Conservation (phyloP, 371 early-diverging fungal species). For the Phascolomyces articulosus region DNA sequence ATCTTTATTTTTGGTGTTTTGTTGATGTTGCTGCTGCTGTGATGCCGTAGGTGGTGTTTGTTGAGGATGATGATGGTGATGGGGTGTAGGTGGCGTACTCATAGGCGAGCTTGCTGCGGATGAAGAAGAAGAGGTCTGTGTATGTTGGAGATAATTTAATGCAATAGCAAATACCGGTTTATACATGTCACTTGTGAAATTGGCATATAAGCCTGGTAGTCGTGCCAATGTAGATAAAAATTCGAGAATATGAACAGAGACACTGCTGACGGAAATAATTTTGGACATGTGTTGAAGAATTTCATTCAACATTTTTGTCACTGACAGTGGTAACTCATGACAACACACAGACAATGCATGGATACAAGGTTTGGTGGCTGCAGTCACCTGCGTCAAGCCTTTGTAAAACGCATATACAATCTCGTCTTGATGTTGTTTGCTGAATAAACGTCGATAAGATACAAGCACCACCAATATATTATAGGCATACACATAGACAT, state of each 20-base stretch:
- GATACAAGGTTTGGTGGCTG: constrained; percentile 79
- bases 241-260: constrained; percentile 89
- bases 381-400: constrained; percentile 78
- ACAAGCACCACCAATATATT: constrained; percentile 71
- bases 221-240: constrained; percentile 86
- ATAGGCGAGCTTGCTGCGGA: constrained; percentile 14
- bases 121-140: constrained; percentile 43
- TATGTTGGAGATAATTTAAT: constrained; percentile 83
- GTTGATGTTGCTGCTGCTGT: constrained; percentile 18
- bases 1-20: constrained; percentile 8
- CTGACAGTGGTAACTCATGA: constrained; percentile 78
- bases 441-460: constrained; percentile 76
- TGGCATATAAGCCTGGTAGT: constrained; percentile 79
- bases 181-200: constrained; percentile 84
- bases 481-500: constrained; percentile 69
- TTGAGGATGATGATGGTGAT: constrained; percentile 7
- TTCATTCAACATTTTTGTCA: constrained; percentile 75
- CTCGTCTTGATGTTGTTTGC: constrained; percentile 71
- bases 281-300: constrained; percentile 80
- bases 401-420: constrained; percentile 77
- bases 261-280: constrained; percentile 79
- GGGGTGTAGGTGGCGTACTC: constrained; percentile 24
- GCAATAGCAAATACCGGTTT: constrained; percentile 93
- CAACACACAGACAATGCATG: constrained; percentile 84
- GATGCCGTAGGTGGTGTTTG: constrained; percentile 3